phyloP scores from a whole-genome alignment of 805 yeast genomes.

The Tetrapisispora fleetii region DNA sequence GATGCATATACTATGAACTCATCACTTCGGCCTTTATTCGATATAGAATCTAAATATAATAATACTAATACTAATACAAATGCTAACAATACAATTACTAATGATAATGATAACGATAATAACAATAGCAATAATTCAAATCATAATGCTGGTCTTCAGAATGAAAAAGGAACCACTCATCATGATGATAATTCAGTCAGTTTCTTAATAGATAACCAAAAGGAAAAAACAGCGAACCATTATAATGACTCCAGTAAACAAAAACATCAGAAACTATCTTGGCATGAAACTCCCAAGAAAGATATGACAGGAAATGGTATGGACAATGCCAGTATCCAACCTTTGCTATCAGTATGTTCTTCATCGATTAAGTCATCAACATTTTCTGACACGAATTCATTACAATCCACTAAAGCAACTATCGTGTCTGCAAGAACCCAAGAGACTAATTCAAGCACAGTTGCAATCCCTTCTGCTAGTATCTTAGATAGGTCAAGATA shows the following conservation, averaged over 20 bases:
- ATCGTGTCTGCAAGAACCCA: conserved; percentile 29
- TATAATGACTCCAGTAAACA: not conserved
- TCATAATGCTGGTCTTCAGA: not conserved
- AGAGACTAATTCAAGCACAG: conserved; percentile 51
- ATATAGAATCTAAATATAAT: conserved; percentile 2
- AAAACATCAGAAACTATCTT: conserved; percentile 8
- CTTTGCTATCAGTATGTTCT: conserved; percentile 28
- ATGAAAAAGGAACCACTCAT: not conserved
- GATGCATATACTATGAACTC: conserved; percentile 9
- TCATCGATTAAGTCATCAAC: conserved; percentile 30
- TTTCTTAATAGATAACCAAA: not conserved
- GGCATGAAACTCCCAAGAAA: conserved; percentile 16
- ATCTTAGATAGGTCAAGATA: conserved; percentile 44
- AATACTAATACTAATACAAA: too few relatives aligned
- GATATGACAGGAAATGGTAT: conserved; percentile 1
- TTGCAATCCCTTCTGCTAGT: conserved; percentile 68
- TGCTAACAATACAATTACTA: too few relatives aligned
- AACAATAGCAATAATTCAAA: not conserved
- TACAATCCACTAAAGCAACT: conserved; percentile 31
- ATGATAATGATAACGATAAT: not conserved
- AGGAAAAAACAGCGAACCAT: conserved; percentile 1
- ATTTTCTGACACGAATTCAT: conserved; percentile 29
- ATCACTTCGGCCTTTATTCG: conserved; percentile 11
- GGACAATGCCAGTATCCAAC: conserved; percentile 27
- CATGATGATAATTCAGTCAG: not conserved